Base-by-base conservation (phyloP, 75 land plant genomes). In the Ceratopteris richardii region DNA sequence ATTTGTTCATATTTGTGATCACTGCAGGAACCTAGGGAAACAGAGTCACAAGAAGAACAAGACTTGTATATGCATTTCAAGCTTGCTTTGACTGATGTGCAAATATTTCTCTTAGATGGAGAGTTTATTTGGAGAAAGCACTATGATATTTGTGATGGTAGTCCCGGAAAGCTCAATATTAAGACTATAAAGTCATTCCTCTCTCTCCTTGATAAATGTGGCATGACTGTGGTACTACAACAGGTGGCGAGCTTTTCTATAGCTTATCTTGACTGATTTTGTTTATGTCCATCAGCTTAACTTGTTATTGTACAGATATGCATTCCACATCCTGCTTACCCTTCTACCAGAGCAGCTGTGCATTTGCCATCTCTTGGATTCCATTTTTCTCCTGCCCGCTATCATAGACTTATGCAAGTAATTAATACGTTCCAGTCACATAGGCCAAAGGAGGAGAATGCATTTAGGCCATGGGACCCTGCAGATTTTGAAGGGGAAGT, bases 321-420 rank as follows among this genome's bases (percentile, higher is more conserved):
- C 41, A 62, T 68, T 29, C 82, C 88, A 54, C 83, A 77, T 66
- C 86, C 99, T 56, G 55, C 62, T 0, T 82, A 73, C 64, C 99
- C 99, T 31, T 62, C 97, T 27, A 87, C 93, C 25, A 77, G 97
- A 61, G 61, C 90, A 52, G 80, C 99, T 51, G 58, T 87, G 51
- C 70, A 84, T 23, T 54, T 95, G 43, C 99, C 97, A 16, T 87
- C 89, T 17, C 51, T 95, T 39, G 87, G 80, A 22, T 78, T 95
- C 41, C 97, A 95, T 65, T 87, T 95, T 71, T 95, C 99, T 29
- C 99, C 99, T 44, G 88, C 99, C 36, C 84, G 99, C 16, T 95
- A 90, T 39, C 99, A 95, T 68, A 77, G 99, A n/a, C 58, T 95
- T 26, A 82, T 95, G 93, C 82, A 84, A 73, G 66, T 90, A 44